Evolutionary conservation across 2,329 filamentous ascomycete species (phyloP).

Genomic region (Talaromyces sp.): DNA sequence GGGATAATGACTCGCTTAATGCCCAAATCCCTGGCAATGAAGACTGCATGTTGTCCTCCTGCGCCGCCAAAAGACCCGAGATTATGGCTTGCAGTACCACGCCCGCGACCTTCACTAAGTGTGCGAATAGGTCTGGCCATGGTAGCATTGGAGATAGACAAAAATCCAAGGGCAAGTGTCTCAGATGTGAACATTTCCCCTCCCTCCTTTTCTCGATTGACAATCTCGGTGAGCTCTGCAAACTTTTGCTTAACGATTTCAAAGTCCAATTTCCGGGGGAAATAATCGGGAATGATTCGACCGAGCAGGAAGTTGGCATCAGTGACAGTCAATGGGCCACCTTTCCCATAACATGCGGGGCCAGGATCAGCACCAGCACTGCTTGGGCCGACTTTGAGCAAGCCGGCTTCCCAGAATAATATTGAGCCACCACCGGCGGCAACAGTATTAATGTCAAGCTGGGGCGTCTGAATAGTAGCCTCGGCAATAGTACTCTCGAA

Average conservation of each 20-base stretch:
- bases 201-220: constrained; percentile 79
- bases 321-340: constrained; percentile 84
- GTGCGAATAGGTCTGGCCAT: constrained; percentile 88
- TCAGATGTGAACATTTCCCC: constrained; percentile 70
- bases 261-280: constrained; percentile 78
- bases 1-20: constrained; percentile 83
- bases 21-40: constrained; percentile 79
- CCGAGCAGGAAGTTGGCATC: constrained; percentile 89
- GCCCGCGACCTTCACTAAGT: constrained; percentile 86
- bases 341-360: constrained; percentile 88
- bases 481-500: constrained; percentile 91
- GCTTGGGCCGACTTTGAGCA: constrained; percentile 89
- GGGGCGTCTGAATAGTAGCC: constrained; percentile 88
- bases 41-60: constrained; percentile 89
- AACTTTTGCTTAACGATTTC: constrained; percentile 74
- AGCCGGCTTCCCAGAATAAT: constrained; percentile 82
- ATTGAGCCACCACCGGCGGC: constrained; percentile 74
- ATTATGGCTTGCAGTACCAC: constrained; percentile 82
- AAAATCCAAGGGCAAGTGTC: constrained; percentile 84
- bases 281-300: constrained; percentile 83
- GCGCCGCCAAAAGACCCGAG: constrained; percentile 88
- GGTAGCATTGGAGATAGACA: constrained; percentile 86
- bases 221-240: constrained; percentile 79
- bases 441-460: constrained; percentile 92
- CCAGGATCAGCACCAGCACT: constrained; percentile 88